Conservation (phyloP, 1,284 basidiomycete genomes). For the Schizophyllum commune region DNA sequence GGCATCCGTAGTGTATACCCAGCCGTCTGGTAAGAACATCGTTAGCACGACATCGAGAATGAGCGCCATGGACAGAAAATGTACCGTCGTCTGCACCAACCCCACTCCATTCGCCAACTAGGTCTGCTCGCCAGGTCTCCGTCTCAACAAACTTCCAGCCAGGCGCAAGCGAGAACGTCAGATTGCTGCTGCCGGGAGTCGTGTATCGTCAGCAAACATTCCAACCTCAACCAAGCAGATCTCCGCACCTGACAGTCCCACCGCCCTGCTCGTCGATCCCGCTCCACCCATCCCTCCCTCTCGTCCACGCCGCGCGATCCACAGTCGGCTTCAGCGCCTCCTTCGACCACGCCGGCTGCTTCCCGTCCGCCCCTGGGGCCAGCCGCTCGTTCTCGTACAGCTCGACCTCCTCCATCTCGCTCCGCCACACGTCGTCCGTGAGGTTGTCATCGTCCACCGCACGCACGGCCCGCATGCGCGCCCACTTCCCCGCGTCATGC, state of each 20-base stretch:
- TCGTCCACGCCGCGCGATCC: conserved; percentile 62
- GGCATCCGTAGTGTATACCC: conserved; percentile 70
- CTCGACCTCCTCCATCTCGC: conserved; percentile 58
- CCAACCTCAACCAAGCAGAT: conserved; percentile 7
- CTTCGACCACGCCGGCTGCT: conserved; percentile 43
- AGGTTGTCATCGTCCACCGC: conserved; percentile 22
- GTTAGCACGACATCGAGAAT: background rate
- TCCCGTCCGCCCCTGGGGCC: conserved; percentile 16
- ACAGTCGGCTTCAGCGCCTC: conserved; percentile 27
- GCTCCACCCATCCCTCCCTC: conserved; percentile 67
- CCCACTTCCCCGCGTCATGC: background rate
- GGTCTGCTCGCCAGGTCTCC: conserved; percentile 67
- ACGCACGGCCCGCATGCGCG: background rate
- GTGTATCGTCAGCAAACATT: background rate
- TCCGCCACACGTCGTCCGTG: conserved; percentile 52
- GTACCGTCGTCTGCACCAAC: conserved; percentile 40
- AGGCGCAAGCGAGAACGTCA: conserved; percentile 62
- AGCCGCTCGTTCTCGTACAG: conserved; percentile 74
- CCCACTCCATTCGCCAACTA: conserved; percentile 46
- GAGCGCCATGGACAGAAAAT: conserved; percentile 9
- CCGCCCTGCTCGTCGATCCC: conserved; percentile 30
- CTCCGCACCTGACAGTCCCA: conserved; percentile 57
- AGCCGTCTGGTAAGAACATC: conserved; percentile 41
- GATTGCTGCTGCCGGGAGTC: conserved; percentile 49
- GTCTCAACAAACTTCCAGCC: conserved; percentile 68